Percentiles rank a stretch among this genome's conserved stretches.
These are phyloP conservation scores for Colletotrichum chlorophyti DNA, from an alignment of 2,329 filamentous ascomycete genomes.

Conservation along the genomic window DNA sequence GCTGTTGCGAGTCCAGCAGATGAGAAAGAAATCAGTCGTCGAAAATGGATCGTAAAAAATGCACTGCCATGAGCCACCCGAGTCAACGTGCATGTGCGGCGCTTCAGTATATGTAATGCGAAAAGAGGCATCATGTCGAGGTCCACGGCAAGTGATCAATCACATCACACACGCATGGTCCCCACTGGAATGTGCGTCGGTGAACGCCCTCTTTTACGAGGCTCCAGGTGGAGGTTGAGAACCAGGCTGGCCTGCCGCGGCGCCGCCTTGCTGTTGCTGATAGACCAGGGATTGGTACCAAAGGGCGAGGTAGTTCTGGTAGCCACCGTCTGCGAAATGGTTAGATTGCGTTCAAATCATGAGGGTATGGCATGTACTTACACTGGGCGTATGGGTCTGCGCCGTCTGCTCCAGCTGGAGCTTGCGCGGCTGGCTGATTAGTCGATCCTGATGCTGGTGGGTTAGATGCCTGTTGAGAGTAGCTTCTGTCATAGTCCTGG, in stretches of 20 bases:
- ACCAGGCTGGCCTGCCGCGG: conserved; percentile 39
- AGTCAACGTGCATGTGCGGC: conserved; percentile 26
- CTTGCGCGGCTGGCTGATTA: conserved; percentile 51
- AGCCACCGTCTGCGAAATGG: conserved; percentile 73
- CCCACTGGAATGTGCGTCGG: conserved; percentile 16
- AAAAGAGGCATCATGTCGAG: conserved; percentile 31
- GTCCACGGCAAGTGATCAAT: conserved; percentile 30
- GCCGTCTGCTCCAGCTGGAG: conserved; percentile 54
- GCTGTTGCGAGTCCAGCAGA: conserved; percentile 20
- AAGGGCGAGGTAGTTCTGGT: conserved; percentile 79
- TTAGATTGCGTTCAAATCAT: conserved; percentile 32
- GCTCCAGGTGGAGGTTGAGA: conserved; percentile 27
- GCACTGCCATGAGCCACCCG: conserved; percentile 9
- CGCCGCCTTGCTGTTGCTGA: conserved; percentile 45
- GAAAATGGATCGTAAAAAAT: conserved; percentile 6
- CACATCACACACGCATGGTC: conserved; percentile 30
- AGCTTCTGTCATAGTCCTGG: conserved; percentile 63
- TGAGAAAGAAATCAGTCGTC: conserved; percentile 21
- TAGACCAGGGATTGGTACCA: conserved; percentile 76
- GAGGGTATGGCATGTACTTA: conserved; percentile 47
- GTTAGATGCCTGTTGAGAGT: conserved; percentile 54
- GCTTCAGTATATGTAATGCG: conserved; percentile 27
- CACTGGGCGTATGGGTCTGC: conserved; percentile 79
- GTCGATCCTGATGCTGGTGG: conserved; percentile 35
- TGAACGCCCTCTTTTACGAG: conserved; percentile 19